These are phyloP conservation scores for Moricandia moricandioides DNA, from an alignment of 345 rosid species.

Conservation along the genomic window DNA sequence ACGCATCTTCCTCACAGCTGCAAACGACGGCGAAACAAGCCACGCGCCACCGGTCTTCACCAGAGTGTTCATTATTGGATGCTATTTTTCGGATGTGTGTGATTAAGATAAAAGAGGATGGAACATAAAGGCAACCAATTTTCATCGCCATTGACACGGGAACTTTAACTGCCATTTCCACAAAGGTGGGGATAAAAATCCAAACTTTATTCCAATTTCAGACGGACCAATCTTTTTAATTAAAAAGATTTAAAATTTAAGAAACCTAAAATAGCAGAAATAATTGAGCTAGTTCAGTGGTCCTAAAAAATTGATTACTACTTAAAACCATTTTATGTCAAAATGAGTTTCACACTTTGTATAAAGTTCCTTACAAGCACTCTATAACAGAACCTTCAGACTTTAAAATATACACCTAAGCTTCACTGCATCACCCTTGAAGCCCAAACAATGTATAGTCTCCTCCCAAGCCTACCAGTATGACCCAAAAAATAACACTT, in stretches of 20 bases:
- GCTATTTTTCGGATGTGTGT: not conserved
- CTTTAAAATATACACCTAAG: not conserved
- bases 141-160: conserved; percentile 22
- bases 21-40: conserved; percentile 10
- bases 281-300: not conserved
- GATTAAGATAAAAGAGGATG: conserved; percentile 12
- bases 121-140: conserved; percentile 28
- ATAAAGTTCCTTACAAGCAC: not conserved
- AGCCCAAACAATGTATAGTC: not conserved
- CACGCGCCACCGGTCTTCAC: conserved; percentile 21
- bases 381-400: not conserved
- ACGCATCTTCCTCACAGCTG: conserved; percentile 13
- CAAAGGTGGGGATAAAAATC: conserved; percentile 10
- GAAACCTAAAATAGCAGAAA: not conserved
- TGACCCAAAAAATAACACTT: not conserved
- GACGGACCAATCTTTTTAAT: not conserved
- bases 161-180: conserved; percentile 13
- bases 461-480: not conserved
- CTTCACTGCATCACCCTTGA: not conserved
- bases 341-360: not conserved
- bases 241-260: not conserved
- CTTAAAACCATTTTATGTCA: not conserved
- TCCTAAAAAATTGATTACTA: not conserved
- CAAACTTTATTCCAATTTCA: conserved; percentile 7
- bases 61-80: conserved; percentile 29